Evolutionary conservation across 164 flowering plant genomes (phyloP), one percentile per base, ranked within the genome.

Genomic region (Echeveria elegans): DNA sequence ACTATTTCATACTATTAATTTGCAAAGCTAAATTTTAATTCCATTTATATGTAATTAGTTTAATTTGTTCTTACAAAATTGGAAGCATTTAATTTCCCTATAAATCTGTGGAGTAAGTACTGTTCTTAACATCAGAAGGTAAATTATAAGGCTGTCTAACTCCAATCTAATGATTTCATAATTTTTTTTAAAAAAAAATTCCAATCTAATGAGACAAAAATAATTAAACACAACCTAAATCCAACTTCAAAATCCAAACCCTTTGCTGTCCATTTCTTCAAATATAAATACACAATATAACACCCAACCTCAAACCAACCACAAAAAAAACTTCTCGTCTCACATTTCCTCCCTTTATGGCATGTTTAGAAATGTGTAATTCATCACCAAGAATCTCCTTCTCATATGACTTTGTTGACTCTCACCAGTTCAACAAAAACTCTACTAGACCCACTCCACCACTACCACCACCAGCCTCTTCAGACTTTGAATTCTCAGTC

Each of bases 301-400:
- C 58, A 52, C 28, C 58, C 2, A 5, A 23, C 58, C 24, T 52
- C 58, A 21, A 52, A 23, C 58, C 8, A 28, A 52, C 58, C 9
- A 28, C 15, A 52, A 43, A 10, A 9, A 52, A 18, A 15, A 2
- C 47, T 12, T 23, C n/a, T 52, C 58, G 7, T 34, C 3, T 34
- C 37, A n/a, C n/a, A 45, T 45, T 18, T 45, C 58, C 14, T 8
- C 12, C 8, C 2, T 9, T 52, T 52, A 52, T 52, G 58, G 58
- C 58, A 52, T 21, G 58, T 52, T 52, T 52, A 23, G 58, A 52
- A 67, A 70, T 69, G 37, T 68, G 59, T 59, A 26, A 78, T 66
- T 74, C 82, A 83, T 79, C 86, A 68, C 93, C 94, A 23, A 86
- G 96, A 71, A 90, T 90, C 75, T 90, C 96, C 37, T 90, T 90